phyloP scores from a whole-genome alignment of 2,329 filamentous ascomycete genomes.

The Ceratocystis lukuohia region DNA sequence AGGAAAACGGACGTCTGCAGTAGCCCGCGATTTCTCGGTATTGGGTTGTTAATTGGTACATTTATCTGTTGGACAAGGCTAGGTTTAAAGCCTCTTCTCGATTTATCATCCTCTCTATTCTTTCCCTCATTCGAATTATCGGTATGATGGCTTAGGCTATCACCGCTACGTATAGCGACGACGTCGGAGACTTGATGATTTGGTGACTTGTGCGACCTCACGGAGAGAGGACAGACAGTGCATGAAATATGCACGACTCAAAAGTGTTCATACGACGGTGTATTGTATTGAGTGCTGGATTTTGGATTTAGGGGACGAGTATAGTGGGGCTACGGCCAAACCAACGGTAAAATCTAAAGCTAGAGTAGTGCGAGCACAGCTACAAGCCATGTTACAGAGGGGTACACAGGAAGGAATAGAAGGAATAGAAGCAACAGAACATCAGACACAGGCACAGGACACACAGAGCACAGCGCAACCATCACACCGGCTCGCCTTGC shows the following conservation, averaged over 20 bases:
- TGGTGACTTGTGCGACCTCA: no score
- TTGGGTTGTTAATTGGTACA: background rate
- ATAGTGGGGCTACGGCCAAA: background rate
- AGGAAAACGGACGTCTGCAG: background rate
- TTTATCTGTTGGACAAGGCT: no score
- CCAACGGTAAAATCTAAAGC: background rate
- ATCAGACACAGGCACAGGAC: background rate
- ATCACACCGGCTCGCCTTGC: background rate
- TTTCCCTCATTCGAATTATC: no score
- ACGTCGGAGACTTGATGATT: background rate
- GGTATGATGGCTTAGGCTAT: background rate
- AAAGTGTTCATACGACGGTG: background rate
- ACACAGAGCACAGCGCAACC: background rate
- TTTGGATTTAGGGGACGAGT: no score
- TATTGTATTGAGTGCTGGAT: background rate
- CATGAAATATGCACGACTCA: background rate
- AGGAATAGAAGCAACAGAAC: background rate
- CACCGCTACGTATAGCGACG: background rate
- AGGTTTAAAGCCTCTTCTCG: no score
- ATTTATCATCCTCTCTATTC: no score
- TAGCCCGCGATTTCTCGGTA: background rate
- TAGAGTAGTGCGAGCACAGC: background rate
- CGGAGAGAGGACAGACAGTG: background rate
- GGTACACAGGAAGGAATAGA: background rate
- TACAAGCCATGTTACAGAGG: no score